Base-by-base conservation (phyloP, 2,329 filamentous ascomycete genomes). In the Cytospora chrysosperma region DNA sequence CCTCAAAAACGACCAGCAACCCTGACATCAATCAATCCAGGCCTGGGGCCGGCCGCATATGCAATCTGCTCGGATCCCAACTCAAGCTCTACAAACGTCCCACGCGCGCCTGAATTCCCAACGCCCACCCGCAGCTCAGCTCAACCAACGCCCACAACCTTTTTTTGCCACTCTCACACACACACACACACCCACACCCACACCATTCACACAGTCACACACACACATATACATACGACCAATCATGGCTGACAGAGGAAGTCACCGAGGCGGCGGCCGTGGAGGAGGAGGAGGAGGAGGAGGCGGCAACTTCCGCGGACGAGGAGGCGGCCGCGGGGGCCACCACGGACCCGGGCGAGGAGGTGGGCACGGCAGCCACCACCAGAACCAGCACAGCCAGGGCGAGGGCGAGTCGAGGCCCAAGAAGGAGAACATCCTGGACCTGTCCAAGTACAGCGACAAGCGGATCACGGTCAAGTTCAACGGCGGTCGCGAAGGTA, bases 351-450 rank as follows among this genome's bases (percentile, higher is more conserved):
- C 78, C 66, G 84, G 79, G 63, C 79, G 75, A 40, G 72, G 75
- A 64, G 77, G 72, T 59, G 75, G 73, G 43, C 73, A 72, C 47
- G 76, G 78, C 59, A 77, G n/a, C n/a, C n/a, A 77, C 55, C 76
- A 79, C 62, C 79, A 63, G 56, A 62, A 54, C 52, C 63, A 43
- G 56, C 67, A 32, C 40, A 59, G 57, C 43, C 75, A 85, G 66
- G 79, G 84, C 69, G 91, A 94, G 77, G 47, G 57, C 61, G 50
- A 87, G 87, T 91, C 96, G 78, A 86, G 89, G 71, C 92, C 93
- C 66, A 97, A 97, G 87, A 98, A 98, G 83, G 95, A 99, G 79
- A 98, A 97, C 76, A 99, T 99, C 72, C 86, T 99, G 60, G 94
- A 99, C 74, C 78, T 99, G 72, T 87, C 84, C 74, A 97, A 97